Evolutionary conservation across 1,139 yeast genomes (phyloP).

Genomic region (Suzukiozyma palmioleophila): DNA sequence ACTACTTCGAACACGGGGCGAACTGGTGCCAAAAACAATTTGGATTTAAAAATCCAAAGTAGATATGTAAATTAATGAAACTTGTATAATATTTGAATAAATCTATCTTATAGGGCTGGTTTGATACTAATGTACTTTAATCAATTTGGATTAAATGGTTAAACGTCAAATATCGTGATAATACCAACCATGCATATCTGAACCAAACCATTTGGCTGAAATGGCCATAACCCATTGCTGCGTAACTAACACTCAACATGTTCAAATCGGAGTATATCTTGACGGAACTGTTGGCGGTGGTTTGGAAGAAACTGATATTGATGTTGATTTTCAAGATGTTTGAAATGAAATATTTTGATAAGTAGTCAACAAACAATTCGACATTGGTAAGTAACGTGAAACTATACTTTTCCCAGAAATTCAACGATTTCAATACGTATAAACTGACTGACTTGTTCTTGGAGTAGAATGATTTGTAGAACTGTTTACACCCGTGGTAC

Average conservation of each 20-base stretch:
- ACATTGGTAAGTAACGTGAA: conserved; percentile 45
- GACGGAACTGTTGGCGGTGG: conserved; percentile 20
- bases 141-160: conserved; percentile 54
- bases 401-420: conserved; percentile 48
- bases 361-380: conserved; percentile 35
- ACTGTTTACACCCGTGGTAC: conserved; percentile 48
- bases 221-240: conserved; percentile 84
- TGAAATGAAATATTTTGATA: conserved; percentile 27
- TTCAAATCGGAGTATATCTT: conserved; percentile 51
- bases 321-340: conserved; percentile 33
- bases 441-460: conserved; percentile 15
- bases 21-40: conserved; percentile 76
- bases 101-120: not conserved
- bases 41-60: conserved; percentile 48
- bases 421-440: conserved; percentile 43
- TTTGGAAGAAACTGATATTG: conserved; percentile 36
- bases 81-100: conserved; percentile 3
- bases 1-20: conserved; percentile 82
- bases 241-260: conserved; percentile 54
- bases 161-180: conserved; percentile 69
- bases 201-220: conserved; percentile 94
- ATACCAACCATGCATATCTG: conserved; percentile 80
- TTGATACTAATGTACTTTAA: not conserved
- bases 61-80: conserved; percentile 1
- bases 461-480: conserved; percentile 14